Evolutionary conservation across 2,329 filamentous ascomycete species (phyloP).

Genomic region (Fusarium sp.): DNA sequence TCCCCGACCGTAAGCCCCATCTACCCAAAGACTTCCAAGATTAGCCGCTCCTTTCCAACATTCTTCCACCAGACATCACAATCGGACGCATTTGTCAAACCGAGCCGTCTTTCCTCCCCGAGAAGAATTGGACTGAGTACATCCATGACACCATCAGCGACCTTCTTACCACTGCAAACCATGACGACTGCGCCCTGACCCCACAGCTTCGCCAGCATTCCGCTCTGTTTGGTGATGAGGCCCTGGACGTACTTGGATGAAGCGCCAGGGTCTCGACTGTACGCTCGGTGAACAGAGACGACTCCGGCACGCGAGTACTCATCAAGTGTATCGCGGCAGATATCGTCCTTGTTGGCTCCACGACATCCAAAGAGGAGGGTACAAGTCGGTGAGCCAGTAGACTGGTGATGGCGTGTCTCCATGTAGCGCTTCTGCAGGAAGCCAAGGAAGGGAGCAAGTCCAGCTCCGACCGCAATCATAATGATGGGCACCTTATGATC

Average conservation of each 20-base stretch:
- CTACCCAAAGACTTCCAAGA: slow-evolving; percentile 19
- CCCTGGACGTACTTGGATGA: slow-evolving; percentile 15
- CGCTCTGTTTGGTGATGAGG: neutral
- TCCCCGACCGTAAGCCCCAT: no score
- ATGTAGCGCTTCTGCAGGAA: slow-evolving; percentile 20
- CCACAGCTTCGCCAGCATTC: slow-evolving; percentile 1
- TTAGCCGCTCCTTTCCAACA: slow-evolving; percentile 8
- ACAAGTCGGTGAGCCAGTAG: fast-evolving
- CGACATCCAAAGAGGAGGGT: slow-evolving; percentile 13
- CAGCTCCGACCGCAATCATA: slow-evolving; percentile 19
- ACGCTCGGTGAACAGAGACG: neutral
- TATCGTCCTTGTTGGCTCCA: slow-evolving; percentile 7
- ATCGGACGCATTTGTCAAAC: neutral
- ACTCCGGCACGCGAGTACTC: neutral
- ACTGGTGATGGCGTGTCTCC: neutral
- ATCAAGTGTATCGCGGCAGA: slow-evolving; percentile 1
- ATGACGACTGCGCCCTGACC: slow-evolving; percentile 16
- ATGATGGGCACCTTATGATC: slow-evolving; percentile 10
- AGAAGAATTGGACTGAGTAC: slow-evolving; percentile 14
- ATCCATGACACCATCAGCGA: slow-evolving; percentile 11
- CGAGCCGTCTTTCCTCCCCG: neutral
- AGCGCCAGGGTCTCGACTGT: neutral
- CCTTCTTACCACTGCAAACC: slow-evolving; percentile 23
- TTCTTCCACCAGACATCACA: slow-evolving; percentile 9
- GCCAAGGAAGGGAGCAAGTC: slow-evolving; percentile 9